A percentile compares a stretch with the other conserved stretches of the same genome.
phyloP scores from a whole-genome alignment of 495 filamentous ascomycete species.

The Schizothecium vesticola region DNA sequence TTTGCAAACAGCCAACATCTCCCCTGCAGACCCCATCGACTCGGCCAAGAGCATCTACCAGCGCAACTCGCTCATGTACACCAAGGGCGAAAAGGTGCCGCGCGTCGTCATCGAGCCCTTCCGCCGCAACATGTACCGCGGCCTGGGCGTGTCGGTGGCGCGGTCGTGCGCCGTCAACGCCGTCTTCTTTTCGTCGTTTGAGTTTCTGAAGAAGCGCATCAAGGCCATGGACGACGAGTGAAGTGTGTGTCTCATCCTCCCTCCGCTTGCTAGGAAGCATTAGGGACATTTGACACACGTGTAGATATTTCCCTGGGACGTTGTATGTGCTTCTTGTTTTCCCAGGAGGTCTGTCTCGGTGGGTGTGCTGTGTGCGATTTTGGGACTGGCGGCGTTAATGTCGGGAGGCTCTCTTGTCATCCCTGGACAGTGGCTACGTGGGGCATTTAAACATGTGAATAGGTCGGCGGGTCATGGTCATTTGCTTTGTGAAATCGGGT shows the following conservation, averaged over 20 bases:
- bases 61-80: constrained; percentile 66
- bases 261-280: not conserved
- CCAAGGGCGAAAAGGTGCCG: constrained; percentile 51
- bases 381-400: not conserved
- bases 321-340: not conserved
- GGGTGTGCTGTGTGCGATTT: not conserved
- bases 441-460: not conserved
- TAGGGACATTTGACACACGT: not conserved
- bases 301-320: not conserved
- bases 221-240: constrained; percentile 48
- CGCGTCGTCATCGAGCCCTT: constrained; percentile 67
- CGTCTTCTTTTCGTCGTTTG: constrained; percentile 74
- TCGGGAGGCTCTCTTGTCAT: not conserved
- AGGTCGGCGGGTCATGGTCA: not conserved
- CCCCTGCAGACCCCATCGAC: constrained; percentile 61
- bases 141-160: constrained; percentile 72
- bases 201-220: constrained; percentile 68
- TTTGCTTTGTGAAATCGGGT: not conserved
- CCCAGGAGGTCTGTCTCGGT: not conserved
- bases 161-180: constrained; percentile 69
- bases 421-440: not conserved
- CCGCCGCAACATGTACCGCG: constrained; percentile 66
- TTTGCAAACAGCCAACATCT: not conserved
- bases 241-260: not conserved
- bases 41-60: constrained; percentile 81